These are phyloP conservation scores for Pilasporangium apinafurcum DNA, from an alignment of 352 stramenopile genomes.

Conservation along the genomic window DNA sequence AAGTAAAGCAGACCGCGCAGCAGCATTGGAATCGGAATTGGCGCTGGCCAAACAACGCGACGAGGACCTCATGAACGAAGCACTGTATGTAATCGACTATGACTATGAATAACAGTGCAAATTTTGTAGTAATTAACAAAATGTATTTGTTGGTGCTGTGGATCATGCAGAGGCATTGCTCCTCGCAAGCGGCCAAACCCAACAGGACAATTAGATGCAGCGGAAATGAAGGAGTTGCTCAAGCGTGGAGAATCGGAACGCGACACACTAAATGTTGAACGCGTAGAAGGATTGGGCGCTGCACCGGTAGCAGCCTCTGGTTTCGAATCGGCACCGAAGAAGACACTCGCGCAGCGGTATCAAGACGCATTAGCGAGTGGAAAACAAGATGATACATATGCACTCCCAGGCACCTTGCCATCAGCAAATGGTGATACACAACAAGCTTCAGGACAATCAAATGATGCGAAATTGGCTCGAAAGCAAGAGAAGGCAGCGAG, in stretches of 20 bases:
- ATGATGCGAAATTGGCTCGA: conserved; percentile 19
- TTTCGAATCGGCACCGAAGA: conserved; percentile 42
- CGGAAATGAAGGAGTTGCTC: conserved; percentile 84
- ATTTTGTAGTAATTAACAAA: neutral
- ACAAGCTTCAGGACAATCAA: neutral
- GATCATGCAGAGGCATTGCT: conserved; percentile 44
- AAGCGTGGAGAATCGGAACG: conserved; percentile 67
- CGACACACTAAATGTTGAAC: conserved; percentile 63
- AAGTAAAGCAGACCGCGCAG: conserved; percentile 42
- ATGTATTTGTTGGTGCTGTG: neutral
- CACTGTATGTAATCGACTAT: conserved; percentile 58
- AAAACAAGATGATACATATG: conserved; percentile 52
- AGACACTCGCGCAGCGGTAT: conserved; percentile 68
- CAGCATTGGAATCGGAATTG: conserved; percentile 55
- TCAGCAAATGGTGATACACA: neutral
- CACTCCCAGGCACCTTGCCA: conserved; percentile 35
- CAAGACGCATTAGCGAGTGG: conserved; percentile 50
- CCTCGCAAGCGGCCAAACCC: conserved; percentile 40
- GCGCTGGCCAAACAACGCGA: conserved; percentile 73
- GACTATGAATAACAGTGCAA: neutral
- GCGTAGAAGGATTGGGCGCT: conserved; percentile 83
- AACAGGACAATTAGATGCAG: conserved; percentile 47
- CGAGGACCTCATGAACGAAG: conserved; percentile 88
- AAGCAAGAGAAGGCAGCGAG: conserved; percentile 42
- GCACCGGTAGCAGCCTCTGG: conserved; percentile 39